Evolutionary conservation across 2,329 filamentous ascomycete species (phyloP), one percentile per base, ranked within the genome.

Genomic region (Microdochium trichocladiopsis): DNA sequence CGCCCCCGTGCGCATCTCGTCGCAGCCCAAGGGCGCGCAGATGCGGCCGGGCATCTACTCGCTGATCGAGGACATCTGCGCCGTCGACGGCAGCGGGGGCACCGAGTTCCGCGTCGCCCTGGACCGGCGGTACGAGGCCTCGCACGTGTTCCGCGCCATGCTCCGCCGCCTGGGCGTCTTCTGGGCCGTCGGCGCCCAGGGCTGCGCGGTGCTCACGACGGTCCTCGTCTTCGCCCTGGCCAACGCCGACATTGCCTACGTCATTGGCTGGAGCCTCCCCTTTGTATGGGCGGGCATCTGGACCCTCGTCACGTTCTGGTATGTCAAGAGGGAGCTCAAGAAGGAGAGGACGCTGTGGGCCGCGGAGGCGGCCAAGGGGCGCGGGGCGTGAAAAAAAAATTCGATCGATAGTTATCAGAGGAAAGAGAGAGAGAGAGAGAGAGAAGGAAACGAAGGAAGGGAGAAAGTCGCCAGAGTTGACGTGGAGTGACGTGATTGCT

Each of bases 31-130:
- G 45, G 75, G 76, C 43, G 69, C 74, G 0, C 73, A 74, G 47
- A 67, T 80, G 2, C 74, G 77, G 2, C 77, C 77, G 0, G 75
- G 74, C 1, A 76, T 80, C 56, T 80, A 80, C 63, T 70, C 70
- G 8, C 68, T 80, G 56, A 76, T 80, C 56, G 77, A 80, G 54
- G 77, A 80, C 57, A 67, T 80, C 24, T 70, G 72, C 43, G 76
- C 76, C 2, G 77, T 79, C 4, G 77, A 80, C 54, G 77, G 77
- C 4, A 70, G 66, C 14, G 77, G 77, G 22, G 75, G 74, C 6
- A 79, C 75, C 5, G 73, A 73, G 51, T 80, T 74, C 65, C 69
- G 77, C 43, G 73, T 78, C 58, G 63, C 72, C 3, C 65, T 80
- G 31, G 78, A 79, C 58, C 61, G 71, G 36, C 68, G 77, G 33